Evolutionary conservation across 257 asterid genomes (phyloP).

Genomic region (Ilex aquifolium): DNA sequence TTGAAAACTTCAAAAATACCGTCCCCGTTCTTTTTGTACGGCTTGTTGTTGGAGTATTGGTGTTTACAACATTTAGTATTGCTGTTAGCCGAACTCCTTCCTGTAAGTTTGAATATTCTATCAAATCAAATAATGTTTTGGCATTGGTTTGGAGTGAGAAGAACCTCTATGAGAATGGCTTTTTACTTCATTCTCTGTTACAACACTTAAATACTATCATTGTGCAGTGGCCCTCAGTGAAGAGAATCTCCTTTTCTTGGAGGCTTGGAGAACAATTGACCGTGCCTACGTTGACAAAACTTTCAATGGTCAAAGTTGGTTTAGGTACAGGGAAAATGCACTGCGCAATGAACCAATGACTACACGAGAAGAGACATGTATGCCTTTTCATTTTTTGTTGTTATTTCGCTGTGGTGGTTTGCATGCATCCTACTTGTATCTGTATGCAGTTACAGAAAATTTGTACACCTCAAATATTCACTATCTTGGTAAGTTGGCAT

Average conservation of each 20-base stretch:
- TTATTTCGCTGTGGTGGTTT: not conserved
- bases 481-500: no score
- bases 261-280: conserved; percentile 97
- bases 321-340: conserved; percentile 91
- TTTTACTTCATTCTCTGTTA: not conserved
- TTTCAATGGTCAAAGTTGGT: conserved; percentile 99
- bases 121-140: not conserved
- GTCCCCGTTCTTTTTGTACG: conserved; percentile 31
- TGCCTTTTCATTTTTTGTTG: conserved; percentile 4
- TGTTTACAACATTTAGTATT: conserved; percentile 55
- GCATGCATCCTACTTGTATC: not conserved
- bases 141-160: not conserved
- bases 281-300: conserved; percentile 92
- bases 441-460: no score
- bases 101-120: conserved; percentile 36
- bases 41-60: conserved; percentile 58
- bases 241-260: conserved; percentile 91
- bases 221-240: conserved; percentile 77
- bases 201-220: conserved; percentile 5
- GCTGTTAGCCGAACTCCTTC: conserved; percentile 54
- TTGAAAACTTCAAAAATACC: conserved; percentile 22
- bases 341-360: conserved; percentile 87
- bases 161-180: not conserved
- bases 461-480: no score
- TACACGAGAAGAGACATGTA: conserved; percentile 93